Percentiles rank a stretch among this genome's conserved stretches.
These are phyloP conservation scores for Acacia confusa DNA, from an alignment of 306 rosid genomes.

Conservation along the genomic window DNA sequence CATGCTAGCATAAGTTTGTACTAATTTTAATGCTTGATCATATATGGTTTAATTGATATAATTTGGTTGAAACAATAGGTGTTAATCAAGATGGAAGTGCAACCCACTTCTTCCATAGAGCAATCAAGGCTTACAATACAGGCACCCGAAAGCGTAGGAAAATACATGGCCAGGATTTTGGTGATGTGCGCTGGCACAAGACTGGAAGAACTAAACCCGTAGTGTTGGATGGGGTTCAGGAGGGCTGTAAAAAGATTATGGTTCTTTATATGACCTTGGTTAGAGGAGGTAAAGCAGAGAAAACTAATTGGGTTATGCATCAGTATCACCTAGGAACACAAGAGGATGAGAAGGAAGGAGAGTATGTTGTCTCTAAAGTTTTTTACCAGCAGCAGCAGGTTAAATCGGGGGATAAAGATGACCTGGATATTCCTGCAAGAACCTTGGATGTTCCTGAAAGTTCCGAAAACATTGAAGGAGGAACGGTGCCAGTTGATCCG, in stretches of 20 bases:
- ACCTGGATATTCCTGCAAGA: conserved; percentile 55
- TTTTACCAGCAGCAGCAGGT: conserved; percentile 69
- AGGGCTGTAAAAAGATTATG: conserved; percentile 85
- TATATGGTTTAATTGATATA: conserved; percentile 19
- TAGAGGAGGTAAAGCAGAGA: conserved; percentile 69
- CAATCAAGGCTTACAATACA: conserved; percentile 81
- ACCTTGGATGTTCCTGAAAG: conserved; percentile 4
- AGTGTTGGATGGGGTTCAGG: conserved; percentile 56
- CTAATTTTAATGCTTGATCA: conserved; percentile 12
- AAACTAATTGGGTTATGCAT: conserved; percentile 92
- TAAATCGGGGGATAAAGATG: conserved; percentile 52
- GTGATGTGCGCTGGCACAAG: conserved; percentile 95
- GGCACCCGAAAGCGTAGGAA: conserved; percentile 84
- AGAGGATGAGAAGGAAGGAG: conserved; percentile 78
- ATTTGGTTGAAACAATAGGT: conserved; percentile 35
- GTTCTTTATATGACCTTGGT: conserved; percentile 60
- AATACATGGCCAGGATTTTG: conserved; percentile 57
- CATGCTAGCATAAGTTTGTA: conserved; percentile 3
- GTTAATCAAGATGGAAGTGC: conserved; percentile 80
- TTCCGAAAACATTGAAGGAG: not conserved
- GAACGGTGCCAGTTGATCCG: conserved; percentile 55
- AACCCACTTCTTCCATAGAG: conserved; percentile 79
- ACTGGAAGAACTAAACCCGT: conserved; percentile 84
- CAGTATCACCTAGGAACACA: conserved; percentile 79
- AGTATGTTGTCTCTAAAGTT: conserved; percentile 71